Percentiles rank a stretch among this genome's conserved stretches.
Evolutionary conservation across 805 yeast species (phyloP).

Genomic region (Vanderwaltozyma polyspora): DNA sequence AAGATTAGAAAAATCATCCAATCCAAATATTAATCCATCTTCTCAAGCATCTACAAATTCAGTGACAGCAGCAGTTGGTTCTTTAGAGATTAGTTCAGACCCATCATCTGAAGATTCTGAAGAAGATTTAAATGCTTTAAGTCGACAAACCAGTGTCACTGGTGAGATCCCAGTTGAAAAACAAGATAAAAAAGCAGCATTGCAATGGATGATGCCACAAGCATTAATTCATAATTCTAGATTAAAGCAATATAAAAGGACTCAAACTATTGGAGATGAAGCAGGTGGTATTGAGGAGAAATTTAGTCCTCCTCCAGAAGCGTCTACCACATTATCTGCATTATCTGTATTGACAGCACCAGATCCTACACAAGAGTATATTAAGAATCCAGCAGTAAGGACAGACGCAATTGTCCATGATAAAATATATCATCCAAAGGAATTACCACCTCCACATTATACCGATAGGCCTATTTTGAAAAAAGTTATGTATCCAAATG

Average conservation of each 20-base stretch:
- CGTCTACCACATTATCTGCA: conserved; percentile 72
- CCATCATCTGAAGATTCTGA: neutral
- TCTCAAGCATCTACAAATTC: neutral
- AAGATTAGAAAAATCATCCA: neutral
- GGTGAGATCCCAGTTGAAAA: conserved; percentile 21
- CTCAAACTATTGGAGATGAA: conserved; percentile 12
- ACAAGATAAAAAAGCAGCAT: conserved; percentile 19
- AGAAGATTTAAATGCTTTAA: neutral
- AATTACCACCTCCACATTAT: conserved; percentile 49
- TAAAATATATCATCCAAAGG: conserved; percentile 52
- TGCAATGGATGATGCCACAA: conserved; percentile 20
- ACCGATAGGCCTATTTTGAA: conserved; percentile 16
- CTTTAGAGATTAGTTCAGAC: neutral
- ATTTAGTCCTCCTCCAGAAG: conserved; percentile 48
- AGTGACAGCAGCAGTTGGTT: conserved; percentile 1
- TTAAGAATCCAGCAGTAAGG: conserved; percentile 56
- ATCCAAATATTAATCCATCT: neutral
- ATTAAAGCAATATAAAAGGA: conserved; percentile 16
- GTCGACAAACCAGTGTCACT: neutral
- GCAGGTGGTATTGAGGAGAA: conserved; percentile 4
- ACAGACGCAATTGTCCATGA: conserved; percentile 72
- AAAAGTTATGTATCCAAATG: conserved; percentile 24
- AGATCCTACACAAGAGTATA: conserved; percentile 54
- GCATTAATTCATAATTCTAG: conserved; percentile 12
- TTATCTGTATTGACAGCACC: conserved; percentile 72